Evolutionary conservation across 352 stramenopile species (phyloP), one percentile per base, ranked within the genome.

Genomic region (Phytophthora nicotianae): DNA sequence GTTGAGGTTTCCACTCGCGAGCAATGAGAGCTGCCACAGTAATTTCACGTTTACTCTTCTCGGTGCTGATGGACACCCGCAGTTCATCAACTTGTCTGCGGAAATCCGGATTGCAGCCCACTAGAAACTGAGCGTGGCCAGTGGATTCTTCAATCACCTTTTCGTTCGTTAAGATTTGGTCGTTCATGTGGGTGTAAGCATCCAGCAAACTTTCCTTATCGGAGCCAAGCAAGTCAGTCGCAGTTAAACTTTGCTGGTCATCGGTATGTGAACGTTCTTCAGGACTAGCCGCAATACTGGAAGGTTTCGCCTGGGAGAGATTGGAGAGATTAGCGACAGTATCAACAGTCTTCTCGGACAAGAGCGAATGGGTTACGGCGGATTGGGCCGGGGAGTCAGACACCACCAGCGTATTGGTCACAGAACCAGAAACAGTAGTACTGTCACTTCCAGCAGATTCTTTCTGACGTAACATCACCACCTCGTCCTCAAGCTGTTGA

Each of bases 161-260:
- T 56, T 85, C 68, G 53, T 86, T 83, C 32, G 80, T 58, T 46
- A 74, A 58, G 37, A 71, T 76, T 50, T 75, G 56, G 21, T 79
- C 56, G 41, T 81, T 81, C 33, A 77, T 56, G 42, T 72, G 47
- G 21, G 62, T 70, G 59, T 82, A 82, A 11, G 62, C 50, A 37
- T 68, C 56, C 38, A 75, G 35, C 20, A 72, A 42, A 33, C 51
- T 65, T 47, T 16, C 41, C 47, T 58, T 60, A 19, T 72, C 51
- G 14, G 47, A 64, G 23, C 41, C 33, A 41, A 50, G 11, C 19
- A 62, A 20, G 35, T 35, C 58, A 32, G 24, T 37, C 14, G 33
- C 24, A 26, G n/a, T 51, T 40, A 38, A 29, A 27, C 19, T 35
- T 17, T 27, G 47, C 16, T 70, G 16, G n/a, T n/a, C 35, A 57